These are phyloP conservation scores for Tephrocybe sp. DNA, from an alignment of 768 basidiomycete genomes.

Conservation along the genomic window DNA sequence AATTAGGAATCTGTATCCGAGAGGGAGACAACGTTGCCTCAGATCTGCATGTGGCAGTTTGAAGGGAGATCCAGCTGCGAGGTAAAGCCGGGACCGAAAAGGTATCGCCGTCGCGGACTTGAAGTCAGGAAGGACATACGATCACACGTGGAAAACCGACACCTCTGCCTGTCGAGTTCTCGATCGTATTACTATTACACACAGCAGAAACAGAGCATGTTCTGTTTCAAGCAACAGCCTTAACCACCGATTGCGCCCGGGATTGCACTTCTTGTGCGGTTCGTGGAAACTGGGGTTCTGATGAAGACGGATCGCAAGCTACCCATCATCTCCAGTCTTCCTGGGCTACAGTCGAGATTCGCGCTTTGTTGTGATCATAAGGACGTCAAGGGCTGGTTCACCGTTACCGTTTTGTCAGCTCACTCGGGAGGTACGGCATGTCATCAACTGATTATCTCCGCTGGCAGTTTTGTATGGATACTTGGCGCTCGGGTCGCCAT, in stretches of 20 bases:
- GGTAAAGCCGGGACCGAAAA: slow-evolving; percentile 20
- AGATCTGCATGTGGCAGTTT: slow-evolving; percentile 12
- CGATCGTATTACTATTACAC: slow-evolving; percentile 16
- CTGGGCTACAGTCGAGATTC: slow-evolving; percentile 14
- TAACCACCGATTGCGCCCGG: slow-evolving; percentile 17
- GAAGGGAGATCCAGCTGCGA: slow-evolving; percentile 13
- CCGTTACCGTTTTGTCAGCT: slow-evolving; percentile 13
- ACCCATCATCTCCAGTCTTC: slow-evolving; percentile 14
- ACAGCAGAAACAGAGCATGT: slow-evolving; percentile 14
- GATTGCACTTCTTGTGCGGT: slow-evolving; percentile 14
- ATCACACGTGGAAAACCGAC: slow-evolving; percentile 18
- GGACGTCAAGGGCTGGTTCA: slow-evolving; percentile 1
- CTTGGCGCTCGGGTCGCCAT: slow-evolving; percentile 2
- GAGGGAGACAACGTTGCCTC: slow-evolving; percentile 11
- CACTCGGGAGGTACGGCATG: slow-evolving; percentile 7
- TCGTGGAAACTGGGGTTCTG: slow-evolving; percentile 21
- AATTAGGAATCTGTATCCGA: slow-evolving; percentile 14
- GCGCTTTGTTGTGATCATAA: slow-evolving; percentile 12
- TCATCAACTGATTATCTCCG: neutral
- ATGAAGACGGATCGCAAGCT: slow-evolving; percentile 14
- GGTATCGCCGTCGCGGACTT: slow-evolving; percentile 17
- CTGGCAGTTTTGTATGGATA: too few species aligned
- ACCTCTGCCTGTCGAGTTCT: slow-evolving; percentile 8
- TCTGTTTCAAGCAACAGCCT: slow-evolving; percentile 17
- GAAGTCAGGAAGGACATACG: slow-evolving; percentile 9